A percentile compares a stretch with the other conserved stretches of the same genome.
Conservation (phyloP, 805 yeast species). For the Candida multigemmis region DNA sequence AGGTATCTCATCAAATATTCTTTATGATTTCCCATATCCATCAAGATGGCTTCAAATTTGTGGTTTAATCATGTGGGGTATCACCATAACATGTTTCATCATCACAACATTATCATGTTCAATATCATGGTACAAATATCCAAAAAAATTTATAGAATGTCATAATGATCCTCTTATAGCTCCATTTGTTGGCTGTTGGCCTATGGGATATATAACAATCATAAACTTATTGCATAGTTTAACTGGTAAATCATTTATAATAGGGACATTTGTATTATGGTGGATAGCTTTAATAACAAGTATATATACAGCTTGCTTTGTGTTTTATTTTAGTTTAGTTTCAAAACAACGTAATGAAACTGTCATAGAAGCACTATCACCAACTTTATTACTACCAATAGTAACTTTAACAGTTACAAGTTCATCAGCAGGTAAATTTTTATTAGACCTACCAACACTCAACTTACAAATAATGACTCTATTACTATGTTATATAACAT, state of each 20-base stretch:
- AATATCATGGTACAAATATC: constrained; percentile 28
- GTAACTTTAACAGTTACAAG: constrained; percentile 73
- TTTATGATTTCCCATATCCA: constrained; percentile 59
- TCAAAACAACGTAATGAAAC: constrained; percentile 21
- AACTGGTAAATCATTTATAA: constrained; percentile 32
- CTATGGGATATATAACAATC: constrained; percentile 72
- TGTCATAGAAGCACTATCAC: constrained; percentile 32
- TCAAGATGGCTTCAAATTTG: constrained; percentile 48
- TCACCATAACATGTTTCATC: constrained; percentile 42
- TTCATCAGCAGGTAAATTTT: constrained; percentile 57
- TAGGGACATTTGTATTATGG: constrained; percentile 51
- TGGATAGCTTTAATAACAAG: constrained; percentile 56
- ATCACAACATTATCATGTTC: constrained; percentile 32
- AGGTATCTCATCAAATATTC: constrained; percentile 59
- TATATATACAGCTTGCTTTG: constrained; percentile 50
- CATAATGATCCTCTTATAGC: constrained; percentile 34
- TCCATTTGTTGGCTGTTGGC: constrained; percentile 67
- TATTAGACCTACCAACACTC: constrained; percentile 28
- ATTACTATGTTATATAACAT: constrained; percentile 46
- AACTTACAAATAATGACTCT: constrained; percentile 43
- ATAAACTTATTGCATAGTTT: constrained; percentile 45
- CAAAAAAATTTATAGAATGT: constrained; percentile 7
- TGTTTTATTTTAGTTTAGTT: constrained; percentile 42
- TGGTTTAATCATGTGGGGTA: constrained; percentile 55
- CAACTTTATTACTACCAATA: constrained; percentile 62